Conservation (phyloP, 2,329 filamentous ascomycete genomes). For the Ophiocordyceps camponoti-floridani region DNA sequence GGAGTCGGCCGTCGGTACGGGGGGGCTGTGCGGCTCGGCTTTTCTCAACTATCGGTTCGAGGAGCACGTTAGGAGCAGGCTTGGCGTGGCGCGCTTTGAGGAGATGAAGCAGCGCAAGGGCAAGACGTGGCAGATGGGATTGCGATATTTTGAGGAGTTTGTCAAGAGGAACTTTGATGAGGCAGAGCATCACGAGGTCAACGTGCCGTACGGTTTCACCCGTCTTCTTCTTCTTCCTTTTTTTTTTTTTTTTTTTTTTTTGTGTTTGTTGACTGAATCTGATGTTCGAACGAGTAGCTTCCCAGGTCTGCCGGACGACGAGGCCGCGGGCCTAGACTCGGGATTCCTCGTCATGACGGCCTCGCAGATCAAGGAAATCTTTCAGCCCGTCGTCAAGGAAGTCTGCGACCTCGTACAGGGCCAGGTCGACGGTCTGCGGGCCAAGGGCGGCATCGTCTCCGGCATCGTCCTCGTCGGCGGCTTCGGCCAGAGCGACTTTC, state of each 20-base stretch:
- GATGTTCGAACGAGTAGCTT: conserved; percentile 24
- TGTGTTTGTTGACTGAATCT: neutral
- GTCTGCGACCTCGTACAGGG: conserved; percentile 51
- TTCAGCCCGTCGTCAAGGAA: conserved; percentile 56
- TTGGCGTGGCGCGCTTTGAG: conserved; percentile 49
- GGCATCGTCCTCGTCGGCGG: conserved; percentile 72
- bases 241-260: neutral
- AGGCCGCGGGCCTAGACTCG: conserved; percentile 55
- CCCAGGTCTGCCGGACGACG: conserved; percentile 58
- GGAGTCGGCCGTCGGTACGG: conserved; percentile 64
- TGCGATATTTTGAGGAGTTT: conserved; percentile 69
- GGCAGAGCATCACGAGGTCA: conserved; percentile 59
- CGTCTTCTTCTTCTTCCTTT: neutral
- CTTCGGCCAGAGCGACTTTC: conserved; percentile 63
- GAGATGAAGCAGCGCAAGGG: conserved; percentile 63
- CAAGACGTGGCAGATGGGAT: conserved; percentile 64
- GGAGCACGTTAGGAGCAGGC: conserved; percentile 50
- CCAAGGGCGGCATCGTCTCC: conserved; percentile 42
- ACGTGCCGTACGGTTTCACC: conserved; percentile 43
- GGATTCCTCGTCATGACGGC: conserved; percentile 60
- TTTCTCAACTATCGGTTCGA: conserved; percentile 71
- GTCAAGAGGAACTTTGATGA: conserved; percentile 73
- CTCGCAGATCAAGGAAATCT: conserved; percentile 53
- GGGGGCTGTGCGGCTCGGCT: conserved; percentile 59
- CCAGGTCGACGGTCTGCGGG: conserved; percentile 44